Evolutionary conservation across 75 land plant species (phyloP), one percentile per base, ranked within the genome.

Genomic region (Chamaecyparis obtusa): DNA sequence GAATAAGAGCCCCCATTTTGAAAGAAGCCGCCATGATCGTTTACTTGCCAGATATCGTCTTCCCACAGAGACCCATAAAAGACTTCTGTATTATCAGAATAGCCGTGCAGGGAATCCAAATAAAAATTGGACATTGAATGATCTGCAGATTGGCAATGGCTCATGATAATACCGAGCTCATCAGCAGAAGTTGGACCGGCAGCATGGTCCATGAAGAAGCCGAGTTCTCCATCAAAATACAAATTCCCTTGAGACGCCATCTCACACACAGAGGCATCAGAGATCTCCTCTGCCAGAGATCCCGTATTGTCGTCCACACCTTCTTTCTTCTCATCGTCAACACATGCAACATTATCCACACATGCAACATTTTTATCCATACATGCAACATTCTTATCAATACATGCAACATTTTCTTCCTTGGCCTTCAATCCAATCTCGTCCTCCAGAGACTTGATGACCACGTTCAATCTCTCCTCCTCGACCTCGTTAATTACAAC

Each of bases 31-130:
- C 33, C 14, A 27, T 46, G 33, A 27, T 81, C 83, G 11, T 46
- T 81, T 11, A 81, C 46, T 30, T 81, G 83, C 83, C 83, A 81
- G 14, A 81, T 27, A 81, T 46, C 83, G 44, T 81, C 83, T 32
- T 81, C 83, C 83, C 83, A 81, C 33, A 81, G 51, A 44, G 32
- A 46, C 30, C 51, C 83, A 27, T 80, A 80, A 27, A 81, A 81
- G 11, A 81, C 51, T 7, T 81, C 33, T 0, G 27, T 81, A 0
- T 43, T 81, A n/a, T 81, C 83, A 24, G 13, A 51, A 46, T 81
- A 81, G 5, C 83, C 30, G 44, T 81, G 83, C 3, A 46, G 0
- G 0, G 15, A 39, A 44, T 81, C 83, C 15, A 27, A 2, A n/a
- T 46, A 81, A 43, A 81, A 37, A 81, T 81, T 44, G 14, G 32